Base-by-base conservation (phyloP, 1,139 yeast genomes). In the Sugiyamaella castrensis region DNA sequence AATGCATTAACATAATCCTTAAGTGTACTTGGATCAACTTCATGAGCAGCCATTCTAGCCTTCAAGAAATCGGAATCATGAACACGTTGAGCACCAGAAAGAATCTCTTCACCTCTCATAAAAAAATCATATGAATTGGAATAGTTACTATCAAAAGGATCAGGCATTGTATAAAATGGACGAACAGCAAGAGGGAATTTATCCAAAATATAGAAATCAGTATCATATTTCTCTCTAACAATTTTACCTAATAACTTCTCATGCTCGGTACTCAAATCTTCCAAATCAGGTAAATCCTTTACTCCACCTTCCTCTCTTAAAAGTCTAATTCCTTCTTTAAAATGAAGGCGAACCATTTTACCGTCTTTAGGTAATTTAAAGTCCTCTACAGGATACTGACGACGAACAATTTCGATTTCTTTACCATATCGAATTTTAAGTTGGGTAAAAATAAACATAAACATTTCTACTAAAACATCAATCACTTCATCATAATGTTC, bases 141-240 rank as follows among this genome's bases (percentile, higher is more conserved):
- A 74, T 89, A 89, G 63, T 84, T 78, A 57, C 96, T 81, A 73
- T 94, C 89, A 65, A 82, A 85, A 13, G 98, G 79, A 68, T 91
- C 97, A 55, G 98, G 98, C 98, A 94, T 92, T 51, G 99, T 92
- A 79, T 92, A 92, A 80, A 92, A 92, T 52, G 99, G 99, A 75
- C 99, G 85, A 51, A 89, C 80, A 29, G 87, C 95, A 65, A 89
- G 76, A 63, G 98, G 99, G 86, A 94, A 92, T 71, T 92, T 92
- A 77, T 92, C 99, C 72, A 92, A 81, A 65, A 92, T 88, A 75
- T 91, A 92, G 79, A 92, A 92, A 72, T 92, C 99, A 50, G 98
- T 92, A 72, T 91, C 88, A 72, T 89, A 91, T 72, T 88, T 84
- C 54, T 89, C 97, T 68, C 91, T 85, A 43, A 92, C 95, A 59